Base-by-base conservation (phyloP, 345 rosid species). In the Atalantia buxifolia region DNA sequence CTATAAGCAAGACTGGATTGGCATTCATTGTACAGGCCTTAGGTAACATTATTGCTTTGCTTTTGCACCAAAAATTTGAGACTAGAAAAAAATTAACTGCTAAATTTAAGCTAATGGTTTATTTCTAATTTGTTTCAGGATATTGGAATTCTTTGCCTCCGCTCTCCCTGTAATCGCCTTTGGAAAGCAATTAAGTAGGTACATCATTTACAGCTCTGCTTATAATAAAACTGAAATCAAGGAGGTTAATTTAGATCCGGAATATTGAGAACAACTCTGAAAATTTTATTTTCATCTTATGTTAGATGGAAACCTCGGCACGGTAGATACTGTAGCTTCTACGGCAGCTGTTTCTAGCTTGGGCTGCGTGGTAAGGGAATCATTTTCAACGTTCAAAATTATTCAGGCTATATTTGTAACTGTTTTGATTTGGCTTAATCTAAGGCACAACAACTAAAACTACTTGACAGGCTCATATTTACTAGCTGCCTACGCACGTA, bases 131-230 rank as follows among this genome's bases (percentile, higher is more conserved):
- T 50, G 25, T 67, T 38, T 78, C 86, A 90, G 93, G 83, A 88
- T 92, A 53, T 72, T 92, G 84, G 87, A 90, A 65, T 94, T 94
- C 88, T 94, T 94, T 83, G 97, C 98, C 33, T 94, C 97, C 9
- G 88, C 96, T 42, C 94, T 94, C 83, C 97, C 94, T 21, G 97
- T 92, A 40, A 89, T 94, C 75, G 98, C 94, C 66, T 94, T 94
- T 71, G 97, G 98, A 68, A 96, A 90, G 78, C 98, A 94, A 86
- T 77, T 92, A 66, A 90, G 88, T 80, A 86, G 94, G 98, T 90
- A 77, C 61, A 66, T 53, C n/a, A 36, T 63, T 65, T 36, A 33
- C 69, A 45, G 55, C 73, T 57, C 62, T 73, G 53, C 21, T 16
- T 72, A 9, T 10, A 16, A 36, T 67, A 3, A 57, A 31, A 9